Conservation (phyloP, 2,329 filamentous ascomycete species). For the Metarhizium robertsii region DNA sequence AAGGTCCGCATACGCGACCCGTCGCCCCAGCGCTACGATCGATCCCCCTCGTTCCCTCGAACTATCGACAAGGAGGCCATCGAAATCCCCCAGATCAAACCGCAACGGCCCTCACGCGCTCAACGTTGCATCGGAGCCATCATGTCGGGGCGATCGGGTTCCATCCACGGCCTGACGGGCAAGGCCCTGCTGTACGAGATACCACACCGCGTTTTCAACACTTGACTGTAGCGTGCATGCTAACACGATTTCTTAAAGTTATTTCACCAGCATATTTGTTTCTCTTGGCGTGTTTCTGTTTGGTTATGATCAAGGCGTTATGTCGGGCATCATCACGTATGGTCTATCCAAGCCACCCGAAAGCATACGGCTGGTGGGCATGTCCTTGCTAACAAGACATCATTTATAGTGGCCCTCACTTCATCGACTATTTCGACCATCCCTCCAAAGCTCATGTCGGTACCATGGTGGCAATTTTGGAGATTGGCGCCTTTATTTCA, state of each 20-base stretch:
- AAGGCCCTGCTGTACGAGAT: slow-evolving; percentile 74
- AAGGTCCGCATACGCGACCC: slow-evolving; percentile 62
- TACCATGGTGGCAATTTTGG: slow-evolving; percentile 95
- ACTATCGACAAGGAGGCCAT: slow-evolving; percentile 67
- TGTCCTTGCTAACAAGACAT: slow-evolving; percentile 9
- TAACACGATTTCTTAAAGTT: slow-evolving; percentile 41
- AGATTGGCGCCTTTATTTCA: slow-evolving; percentile 85
- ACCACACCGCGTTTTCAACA: slow-evolving; percentile 3
- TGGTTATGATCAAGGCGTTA: slow-evolving; percentile 83
- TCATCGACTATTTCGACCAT: slow-evolving; percentile 86
- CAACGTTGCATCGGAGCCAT: slow-evolving; percentile 68
- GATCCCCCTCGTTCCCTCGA: slow-evolving; percentile 28
- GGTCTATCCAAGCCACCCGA: slow-evolving; percentile 16
- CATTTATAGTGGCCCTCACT: slow-evolving; percentile 62
- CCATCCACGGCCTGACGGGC: slow-evolving; percentile 87
- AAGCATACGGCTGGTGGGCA: slow-evolving; percentile 1
- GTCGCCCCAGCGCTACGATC: slow-evolving; percentile 28
- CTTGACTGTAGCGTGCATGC: background rate
- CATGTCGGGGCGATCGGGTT: slow-evolving; percentile 73
- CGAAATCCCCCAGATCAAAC: slow-evolving; percentile 61
- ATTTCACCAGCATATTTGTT: slow-evolving; percentile 89
- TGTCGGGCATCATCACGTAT: slow-evolving; percentile 66
- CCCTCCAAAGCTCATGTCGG: slow-evolving; percentile 81
- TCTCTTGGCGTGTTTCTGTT: slow-evolving; percentile 82
- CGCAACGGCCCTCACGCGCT: slow-evolving; percentile 52